Percentiles rank a stretch among this genome's conserved stretches.
These are phyloP conservation scores for Coemansia sp. DNA, from an alignment of 192 early-diverging fungal species.

Conservation along the genomic window DNA sequence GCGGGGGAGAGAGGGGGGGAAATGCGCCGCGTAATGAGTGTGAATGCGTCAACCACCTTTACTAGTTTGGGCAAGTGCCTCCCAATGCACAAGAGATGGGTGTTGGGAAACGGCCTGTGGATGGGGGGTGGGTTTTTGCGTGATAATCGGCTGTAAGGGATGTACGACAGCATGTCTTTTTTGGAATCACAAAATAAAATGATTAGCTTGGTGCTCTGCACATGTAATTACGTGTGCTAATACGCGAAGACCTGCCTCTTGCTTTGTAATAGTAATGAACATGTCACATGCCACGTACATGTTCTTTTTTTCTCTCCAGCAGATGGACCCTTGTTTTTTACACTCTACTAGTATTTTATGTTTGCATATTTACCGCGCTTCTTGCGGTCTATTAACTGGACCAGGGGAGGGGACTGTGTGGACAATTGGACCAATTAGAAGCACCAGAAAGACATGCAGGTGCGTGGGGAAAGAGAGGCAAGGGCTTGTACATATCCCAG, in stretches of 20 bases:
- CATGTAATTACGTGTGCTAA: constrained; percentile 7
- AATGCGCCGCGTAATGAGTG: constrained; percentile 1
- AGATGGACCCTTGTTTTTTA: not conserved
- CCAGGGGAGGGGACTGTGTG: not conserved
- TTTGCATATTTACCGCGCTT: constrained; percentile 2
- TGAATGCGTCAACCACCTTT: not conserved
- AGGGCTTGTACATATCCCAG: constrained; percentile 2
- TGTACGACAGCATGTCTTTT: not conserved
- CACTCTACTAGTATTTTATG: constrained; percentile 7
- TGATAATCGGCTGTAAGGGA: constrained; percentile 4
- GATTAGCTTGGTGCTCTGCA: not conserved
- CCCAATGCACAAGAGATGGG: not conserved
- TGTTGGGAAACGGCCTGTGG: not conserved
- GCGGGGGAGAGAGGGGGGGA: not conserved
- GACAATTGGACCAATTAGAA: not conserved
- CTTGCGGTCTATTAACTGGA: not conserved
- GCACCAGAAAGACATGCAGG: not conserved
- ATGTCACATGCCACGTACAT: constrained; percentile 14
- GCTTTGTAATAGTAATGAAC: not conserved
- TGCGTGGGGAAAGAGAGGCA: not conserved
- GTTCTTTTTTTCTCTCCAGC: not conserved
- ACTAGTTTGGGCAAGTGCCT: not conserved
- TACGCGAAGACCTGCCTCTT: not conserved
- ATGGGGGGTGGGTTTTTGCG: not conserved
- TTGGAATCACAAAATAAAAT: not conserved